Percentiles rank a stretch among this genome's conserved stretches.
phyloP scores from a whole-genome alignment of 202 grass and related monocot genomes.

The Hordeum pubiflorum region DNA sequence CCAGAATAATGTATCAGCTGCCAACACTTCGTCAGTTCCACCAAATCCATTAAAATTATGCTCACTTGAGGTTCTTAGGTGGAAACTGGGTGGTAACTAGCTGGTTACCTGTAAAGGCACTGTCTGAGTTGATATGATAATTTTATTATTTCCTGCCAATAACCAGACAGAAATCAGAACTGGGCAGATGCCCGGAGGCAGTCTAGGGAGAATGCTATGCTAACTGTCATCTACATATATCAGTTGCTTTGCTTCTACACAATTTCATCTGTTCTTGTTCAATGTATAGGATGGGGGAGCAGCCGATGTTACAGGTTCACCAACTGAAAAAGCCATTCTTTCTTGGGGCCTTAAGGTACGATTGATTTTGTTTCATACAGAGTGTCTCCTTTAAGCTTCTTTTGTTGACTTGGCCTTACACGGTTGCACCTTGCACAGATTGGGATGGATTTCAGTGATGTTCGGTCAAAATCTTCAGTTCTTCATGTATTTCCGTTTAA shows the following conservation, averaged over 20 bases:
- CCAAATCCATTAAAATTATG: not conserved
- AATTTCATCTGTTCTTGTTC: constrained; percentile 13
- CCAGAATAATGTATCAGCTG: not conserved
- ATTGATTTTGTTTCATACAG: constrained; percentile 20
- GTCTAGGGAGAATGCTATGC: not conserved
- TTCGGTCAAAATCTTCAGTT: constrained; percentile 46
- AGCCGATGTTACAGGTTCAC: constrained; percentile 65
- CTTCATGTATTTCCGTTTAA: constrained; percentile 89
- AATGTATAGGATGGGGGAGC: constrained; percentile 56
- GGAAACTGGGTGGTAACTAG: not conserved
- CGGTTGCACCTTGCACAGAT: constrained; percentile 46
- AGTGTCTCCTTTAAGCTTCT: not conserved
- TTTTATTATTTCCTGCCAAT: not conserved
- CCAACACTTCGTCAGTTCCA: not conserved
- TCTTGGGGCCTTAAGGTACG: constrained; percentile 85
- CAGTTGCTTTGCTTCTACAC: not conserved
- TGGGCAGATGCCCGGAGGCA: not conserved
- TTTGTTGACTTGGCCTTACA: not conserved
- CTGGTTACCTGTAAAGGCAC: not conserved
- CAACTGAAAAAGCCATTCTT: constrained; percentile 96
- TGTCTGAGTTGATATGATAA: constrained; percentile 4
- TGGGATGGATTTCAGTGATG: constrained; percentile 72
- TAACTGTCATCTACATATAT: constrained; percentile 10
- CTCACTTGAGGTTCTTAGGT: not conserved
- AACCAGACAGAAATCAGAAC: not conserved